Evolutionary conservation across 768 basidiomycete genomes (phyloP).

Genomic region (Boletus sensibilis): DNA sequence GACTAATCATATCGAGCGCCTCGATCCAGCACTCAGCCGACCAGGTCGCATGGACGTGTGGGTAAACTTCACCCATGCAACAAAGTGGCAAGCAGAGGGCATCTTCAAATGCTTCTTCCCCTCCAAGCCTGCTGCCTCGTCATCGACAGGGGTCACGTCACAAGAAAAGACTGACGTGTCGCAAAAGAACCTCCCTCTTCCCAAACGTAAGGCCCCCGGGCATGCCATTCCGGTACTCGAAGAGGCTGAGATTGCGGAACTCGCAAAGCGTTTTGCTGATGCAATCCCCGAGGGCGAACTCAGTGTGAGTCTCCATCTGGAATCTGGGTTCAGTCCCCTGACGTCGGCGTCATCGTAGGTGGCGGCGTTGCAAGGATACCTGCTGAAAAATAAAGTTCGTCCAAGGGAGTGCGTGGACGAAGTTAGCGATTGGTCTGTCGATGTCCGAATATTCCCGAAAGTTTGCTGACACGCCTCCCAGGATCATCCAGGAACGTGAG

Average conservation of each 20-base stretch:
- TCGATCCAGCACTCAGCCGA: slow-evolving; percentile 85
- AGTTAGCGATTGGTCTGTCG: slow-evolving; percentile 63
- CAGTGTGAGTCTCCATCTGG: slow-evolving; percentile 53
- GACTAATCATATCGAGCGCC: slow-evolving; percentile 90
- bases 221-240: slow-evolving; percentile 67
- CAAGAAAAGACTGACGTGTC: slow-evolving; percentile 45
- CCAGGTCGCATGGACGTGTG: slow-evolving; percentile 92
- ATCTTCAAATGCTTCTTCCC: slow-evolving; percentile 97
- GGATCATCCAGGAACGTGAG: slow-evolving; percentile 75
- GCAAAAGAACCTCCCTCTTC: slow-evolving; percentile 63
- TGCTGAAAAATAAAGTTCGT: slow-evolving; percentile 88
- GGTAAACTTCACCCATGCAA: slow-evolving; percentile 89
- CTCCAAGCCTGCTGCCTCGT: slow-evolving; percentile 37
- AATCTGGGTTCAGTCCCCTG: not conserved
- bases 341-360: slow-evolving; percentile 45
- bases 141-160: slow-evolving; percentile 12
- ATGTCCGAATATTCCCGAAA: slow-evolving; percentile 6
- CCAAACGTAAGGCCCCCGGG: slow-evolving; percentile 58
- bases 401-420: slow-evolving; percentile 83
- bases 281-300: slow-evolving; percentile 86
- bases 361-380: slow-evolving; percentile 80
- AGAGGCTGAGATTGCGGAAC: slow-evolving; percentile 71
- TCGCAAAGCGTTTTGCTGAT: slow-evolving; percentile 80
- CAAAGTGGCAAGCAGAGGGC: slow-evolving; percentile 90
- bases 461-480: slow-evolving; percentile 19